Conservation (phyloP, 2,329 filamentous ascomycete genomes). For the Trichoderma citrinoviride region DNA sequence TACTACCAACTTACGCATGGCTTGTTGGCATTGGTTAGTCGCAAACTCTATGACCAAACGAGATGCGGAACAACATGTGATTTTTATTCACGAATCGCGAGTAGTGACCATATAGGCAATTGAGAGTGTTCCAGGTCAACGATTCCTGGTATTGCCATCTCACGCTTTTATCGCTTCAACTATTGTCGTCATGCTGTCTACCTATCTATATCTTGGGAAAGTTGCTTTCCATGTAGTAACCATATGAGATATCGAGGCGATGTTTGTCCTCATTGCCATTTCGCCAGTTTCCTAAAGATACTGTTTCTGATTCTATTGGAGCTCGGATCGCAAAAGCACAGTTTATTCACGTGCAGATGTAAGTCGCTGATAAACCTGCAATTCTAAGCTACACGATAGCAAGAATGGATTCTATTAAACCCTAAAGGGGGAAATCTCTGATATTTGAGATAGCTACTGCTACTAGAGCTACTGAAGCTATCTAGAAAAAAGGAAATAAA, state of each 20-base stretch:
- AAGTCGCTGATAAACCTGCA: not conserved
- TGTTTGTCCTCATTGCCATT: not conserved
- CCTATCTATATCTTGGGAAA: too few relatives aligned
- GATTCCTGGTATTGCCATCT: too few relatives aligned
- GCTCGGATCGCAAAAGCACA: too few relatives aligned
- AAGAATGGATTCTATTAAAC: too few relatives aligned
- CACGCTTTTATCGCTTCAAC: too few relatives aligned
- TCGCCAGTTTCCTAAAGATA: not conserved
- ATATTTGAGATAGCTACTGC: too few relatives aligned
- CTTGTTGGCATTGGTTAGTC: not conserved
- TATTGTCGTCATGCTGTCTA: too few relatives aligned
- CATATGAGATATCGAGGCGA: not conserved
- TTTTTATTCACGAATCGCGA: not conserved
- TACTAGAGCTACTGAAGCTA: too few relatives aligned
- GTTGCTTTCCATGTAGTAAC: too few relatives aligned
- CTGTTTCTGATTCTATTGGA: too few relatives aligned
- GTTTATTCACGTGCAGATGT: not conserved
- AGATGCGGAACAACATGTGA: not conserved
- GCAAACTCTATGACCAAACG: not conserved
- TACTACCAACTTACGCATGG: not conserved
- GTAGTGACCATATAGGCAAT: not conserved
- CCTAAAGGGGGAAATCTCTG: too few relatives aligned
- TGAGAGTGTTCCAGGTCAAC: too few relatives aligned
- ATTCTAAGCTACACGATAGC: not conserved
- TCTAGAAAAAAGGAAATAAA: not conserved